Base-by-base conservation (phyloP, 768 basidiomycete genomes). In the Terana coerulea region DNA sequence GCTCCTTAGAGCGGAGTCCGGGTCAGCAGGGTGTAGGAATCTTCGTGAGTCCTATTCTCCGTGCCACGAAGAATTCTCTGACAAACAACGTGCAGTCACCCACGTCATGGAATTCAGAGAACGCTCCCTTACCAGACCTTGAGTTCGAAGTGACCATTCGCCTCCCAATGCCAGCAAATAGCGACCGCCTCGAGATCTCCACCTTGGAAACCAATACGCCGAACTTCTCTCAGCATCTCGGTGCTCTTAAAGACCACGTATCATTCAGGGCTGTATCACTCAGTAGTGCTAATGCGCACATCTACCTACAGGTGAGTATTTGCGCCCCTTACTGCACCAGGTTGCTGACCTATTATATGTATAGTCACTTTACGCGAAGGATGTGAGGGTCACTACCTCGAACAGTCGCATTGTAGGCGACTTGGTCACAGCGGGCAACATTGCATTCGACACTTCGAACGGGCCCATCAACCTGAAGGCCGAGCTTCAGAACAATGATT, bases 351-450 rank as follows among this genome's bases (percentile, higher is more conserved):
- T n/a, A 40, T 11, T 21, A 14, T 12, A 17, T 22, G 3, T 25
- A 19, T 46, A 77, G 77, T 67, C 67, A 26, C 46, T 75, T 36
- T 58, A 58, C n/a, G 66, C 64, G 3, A 55, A 56, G 1, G 24
- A 45, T 21, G 69, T 63, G 5, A 26, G 39, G 10, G 59, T 76
- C 45, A 45, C 52, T n/a, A 76, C 76, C 1, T 56, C 68, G 5
- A 81, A 79, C 43, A 72, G 71, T n/a, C 59, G 56, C 7, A 78
- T 85, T 29, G 57, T 53, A 2, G 82, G 83, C 2, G 54, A 53
- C 17, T 79, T 71, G 62, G 69, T 69, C 24, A 64, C 67, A 3
- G 59, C 65, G 12, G 63, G 68, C 1, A 63, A 64, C 3, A 64
- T 84, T 24, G 41, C 33, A 9, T 53, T 78, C 22, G 24, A 35